Percentiles rank a stretch among this genome's conserved stretches.
These are phyloP conservation scores for Claviceps capensis DNA, from an alignment of 2,329 filamentous ascomycete species.

Conservation along the genomic window DNA sequence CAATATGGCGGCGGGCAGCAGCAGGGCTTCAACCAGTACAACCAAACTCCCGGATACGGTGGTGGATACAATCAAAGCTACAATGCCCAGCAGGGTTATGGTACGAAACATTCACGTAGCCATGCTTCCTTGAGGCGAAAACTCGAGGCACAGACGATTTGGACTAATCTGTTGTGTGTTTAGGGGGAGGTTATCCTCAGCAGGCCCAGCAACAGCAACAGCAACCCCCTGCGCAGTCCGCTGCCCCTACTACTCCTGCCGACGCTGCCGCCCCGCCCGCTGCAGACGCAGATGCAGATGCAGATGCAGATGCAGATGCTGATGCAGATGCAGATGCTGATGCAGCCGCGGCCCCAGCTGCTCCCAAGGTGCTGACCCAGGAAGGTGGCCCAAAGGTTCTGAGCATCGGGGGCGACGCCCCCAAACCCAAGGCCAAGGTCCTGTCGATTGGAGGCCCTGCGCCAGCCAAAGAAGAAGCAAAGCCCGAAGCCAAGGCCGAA, in stretches of 20 bases:
- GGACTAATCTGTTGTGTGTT: not conserved
- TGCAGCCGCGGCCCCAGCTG: conserved; percentile 27
- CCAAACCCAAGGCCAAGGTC: conserved; percentile 38
- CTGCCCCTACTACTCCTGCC: not conserved
- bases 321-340: not conserved
- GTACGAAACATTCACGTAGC: conserved; percentile 13
- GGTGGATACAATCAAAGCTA: conserved; percentile 36
- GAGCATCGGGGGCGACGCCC: conserved; percentile 51
- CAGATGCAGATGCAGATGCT: conserved; percentile 11
- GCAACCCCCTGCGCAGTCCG: conserved; percentile 8
- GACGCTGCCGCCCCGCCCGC: not conserved
- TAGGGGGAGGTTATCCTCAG: conserved; percentile 38
- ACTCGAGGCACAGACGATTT: not conserved
- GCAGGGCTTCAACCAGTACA: conserved; percentile 36
- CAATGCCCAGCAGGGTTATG: conserved; percentile 26
- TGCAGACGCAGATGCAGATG: not conserved
- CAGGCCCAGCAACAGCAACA: conserved; percentile 36
- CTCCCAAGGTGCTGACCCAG: conserved; percentile 28
- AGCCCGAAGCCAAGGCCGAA: conserved; percentile 37
- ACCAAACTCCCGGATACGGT: conserved; percentile 33
- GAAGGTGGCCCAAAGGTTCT: conserved; percentile 49
- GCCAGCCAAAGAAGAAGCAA: conserved; percentile 25
- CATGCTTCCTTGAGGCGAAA: not conserved
- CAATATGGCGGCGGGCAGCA: conserved; percentile 36
- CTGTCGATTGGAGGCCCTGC: conserved; percentile 27